These are phyloP conservation scores for Parafenestella ontariensis DNA, from an alignment of 2,329 filamentous ascomycete species.

Conservation along the genomic window DNA sequence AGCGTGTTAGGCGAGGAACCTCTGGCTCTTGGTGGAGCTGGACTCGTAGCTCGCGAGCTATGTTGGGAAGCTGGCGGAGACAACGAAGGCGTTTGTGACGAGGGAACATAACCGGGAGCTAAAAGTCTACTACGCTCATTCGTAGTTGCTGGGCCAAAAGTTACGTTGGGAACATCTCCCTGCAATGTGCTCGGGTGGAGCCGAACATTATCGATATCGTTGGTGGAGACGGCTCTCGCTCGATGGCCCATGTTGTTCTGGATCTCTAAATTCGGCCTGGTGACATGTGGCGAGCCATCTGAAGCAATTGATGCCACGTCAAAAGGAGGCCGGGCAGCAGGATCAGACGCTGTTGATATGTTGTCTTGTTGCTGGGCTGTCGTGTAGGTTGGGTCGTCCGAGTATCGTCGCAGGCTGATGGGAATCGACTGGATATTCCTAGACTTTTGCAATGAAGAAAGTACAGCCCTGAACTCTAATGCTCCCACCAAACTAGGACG, in stretches of 20 bases:
- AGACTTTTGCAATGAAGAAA: conserved; percentile 85
- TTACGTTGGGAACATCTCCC: conserved; percentile 41
- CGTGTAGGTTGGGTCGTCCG: conserved; percentile 64
- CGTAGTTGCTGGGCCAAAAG: conserved; percentile 44
- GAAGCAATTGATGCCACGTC: conserved; percentile 30
- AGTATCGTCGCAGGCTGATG: conserved; percentile 73
- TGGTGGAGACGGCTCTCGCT: conserved; percentile 65
- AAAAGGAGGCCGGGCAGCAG: conserved; percentile 49
- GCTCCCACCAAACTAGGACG: conserved; percentile 92
- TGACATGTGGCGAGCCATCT: conserved; percentile 26
- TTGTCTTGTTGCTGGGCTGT: conserved; percentile 56
- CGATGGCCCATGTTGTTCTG: conserved; percentile 37
- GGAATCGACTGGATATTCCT: conserved; percentile 75
- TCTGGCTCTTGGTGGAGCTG: conserved; percentile 28
- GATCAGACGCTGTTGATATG: conserved; percentile 58
- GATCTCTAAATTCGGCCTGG: conserved; percentile 40
- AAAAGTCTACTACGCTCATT: conserved; percentile 27
- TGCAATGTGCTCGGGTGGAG: conserved; percentile 51
- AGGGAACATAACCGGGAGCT: conserved; percentile 28
- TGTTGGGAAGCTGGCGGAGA: conserved; percentile 48
- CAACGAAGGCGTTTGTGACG: conserved; percentile 50
- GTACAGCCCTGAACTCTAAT: conserved; percentile 88
- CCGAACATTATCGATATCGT: conserved; percentile 59
- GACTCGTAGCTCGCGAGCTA: conserved; percentile 36
- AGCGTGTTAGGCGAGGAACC: conserved; percentile 36